Evolutionary conservation across 768 basidiomycete species (phyloP), one percentile per base, ranked within the genome.

Genomic region (Boletus tomentosulus): DNA sequence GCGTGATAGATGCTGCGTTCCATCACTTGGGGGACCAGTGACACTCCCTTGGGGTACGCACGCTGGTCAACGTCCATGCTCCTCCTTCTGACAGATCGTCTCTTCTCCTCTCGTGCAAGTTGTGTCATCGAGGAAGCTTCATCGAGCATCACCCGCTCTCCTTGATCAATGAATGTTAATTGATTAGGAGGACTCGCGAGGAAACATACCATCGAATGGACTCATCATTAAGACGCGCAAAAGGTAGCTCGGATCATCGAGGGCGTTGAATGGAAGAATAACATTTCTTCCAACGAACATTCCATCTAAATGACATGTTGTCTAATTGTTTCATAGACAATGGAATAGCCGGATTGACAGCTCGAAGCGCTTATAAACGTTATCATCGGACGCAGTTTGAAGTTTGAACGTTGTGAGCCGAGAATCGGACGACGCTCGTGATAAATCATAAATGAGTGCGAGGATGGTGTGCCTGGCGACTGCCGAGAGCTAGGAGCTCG

Each of bases 21-120:
- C 2, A n/a, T 8, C 53, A 55, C 34, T 46, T 69, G n/a, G 64
- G 60, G 1, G 57, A 57, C 5, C 66, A 66, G 35, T 62, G 62
- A 46, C 61, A 66, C 30, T 31, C 10, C 13, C 58, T 67, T 1
- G 64, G 64, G 31, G 66, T 70, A 53, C 35, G 48, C 44, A 11
- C 25, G 9, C 11, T 27, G 22, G 33, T 35, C 31, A 16, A 27
- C 15, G 43, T 27, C 27, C 15, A 10, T 15, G 43, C 25, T 28
- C 6, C 43, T 16, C 43, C 5, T 7, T 15, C 10, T 49, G 37
- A 19, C 13, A 19, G n/a, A 16, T 19, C 37, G 5, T 28, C 7
- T 28, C 5, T 37, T 10, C 8, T 13, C 1, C 19, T 39, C n/a
- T 42, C 19, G 22, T 13, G 8, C 11, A 11, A 10, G 41, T 10